A percentile compares a stretch with the other conserved stretches of the same genome.
Evolutionary conservation across 208 protist species (phyloP).

Genomic region (Trypanosoma scelopori): DNA sequence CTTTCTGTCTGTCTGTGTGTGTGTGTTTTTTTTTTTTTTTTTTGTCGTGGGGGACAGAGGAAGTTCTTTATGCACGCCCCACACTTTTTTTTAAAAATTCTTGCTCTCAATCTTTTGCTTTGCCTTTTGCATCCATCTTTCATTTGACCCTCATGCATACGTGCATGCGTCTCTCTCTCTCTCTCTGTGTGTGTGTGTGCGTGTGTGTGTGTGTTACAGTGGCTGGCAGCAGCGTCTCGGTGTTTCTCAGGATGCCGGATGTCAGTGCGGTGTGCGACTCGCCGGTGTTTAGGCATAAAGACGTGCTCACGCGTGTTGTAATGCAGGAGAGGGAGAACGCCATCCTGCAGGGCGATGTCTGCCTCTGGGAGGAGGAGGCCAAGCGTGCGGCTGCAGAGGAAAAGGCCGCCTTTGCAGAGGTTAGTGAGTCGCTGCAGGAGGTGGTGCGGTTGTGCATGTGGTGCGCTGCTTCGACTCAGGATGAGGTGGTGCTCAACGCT

Average conservation of each 20-base stretch:
- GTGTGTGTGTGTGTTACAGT: not conserved
- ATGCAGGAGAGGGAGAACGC: constrained; percentile 21
- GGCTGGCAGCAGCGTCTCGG: not conserved
- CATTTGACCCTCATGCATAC: no score
- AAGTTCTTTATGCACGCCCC: no score
- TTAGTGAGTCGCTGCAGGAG: not conserved
- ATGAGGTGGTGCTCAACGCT: not conserved
- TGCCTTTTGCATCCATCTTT: no score
- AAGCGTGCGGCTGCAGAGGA: not conserved
- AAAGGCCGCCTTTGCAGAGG: not conserved
- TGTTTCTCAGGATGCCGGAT: not conserved
- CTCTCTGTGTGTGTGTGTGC: not conserved
- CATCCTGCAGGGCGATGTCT: not conserved
- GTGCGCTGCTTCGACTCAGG: not conserved
- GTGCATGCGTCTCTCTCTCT: no score
- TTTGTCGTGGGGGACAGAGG: no score
- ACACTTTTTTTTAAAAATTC: no score
- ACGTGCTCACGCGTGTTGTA: constrained; percentile 16
- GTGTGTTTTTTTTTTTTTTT: constrained; percentile 3
- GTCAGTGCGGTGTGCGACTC: not conserved
- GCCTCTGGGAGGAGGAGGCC: not conserved
- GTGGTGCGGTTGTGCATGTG: constrained; percentile 14
- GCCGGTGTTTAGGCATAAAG: not conserved
- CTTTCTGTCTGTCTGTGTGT: not conserved
- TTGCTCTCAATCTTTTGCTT: no score